phyloP scores from a whole-genome alignment of 2,329 filamentous ascomycete species.

The Colletotrichum lupini region DNA sequence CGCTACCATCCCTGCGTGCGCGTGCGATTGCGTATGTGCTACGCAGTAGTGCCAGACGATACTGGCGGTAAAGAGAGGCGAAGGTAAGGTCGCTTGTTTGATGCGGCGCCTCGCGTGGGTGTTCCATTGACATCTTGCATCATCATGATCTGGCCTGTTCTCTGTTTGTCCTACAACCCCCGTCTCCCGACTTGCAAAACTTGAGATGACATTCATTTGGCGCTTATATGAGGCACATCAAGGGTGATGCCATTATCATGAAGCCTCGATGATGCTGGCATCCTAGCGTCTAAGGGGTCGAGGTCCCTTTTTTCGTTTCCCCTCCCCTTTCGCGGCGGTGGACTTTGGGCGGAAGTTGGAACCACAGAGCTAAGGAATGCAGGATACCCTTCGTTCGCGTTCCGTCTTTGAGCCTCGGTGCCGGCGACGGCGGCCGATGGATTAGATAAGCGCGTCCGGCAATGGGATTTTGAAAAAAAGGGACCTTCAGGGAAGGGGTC shows the following conservation, averaged over 20 bases:
- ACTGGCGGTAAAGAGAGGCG: constrained; percentile 15
- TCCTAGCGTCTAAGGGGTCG: constrained; percentile 1
- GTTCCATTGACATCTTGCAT: background rate
- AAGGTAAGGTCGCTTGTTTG: constrained; percentile 15
- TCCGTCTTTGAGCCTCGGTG: constrained; percentile 1
- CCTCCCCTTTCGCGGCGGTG: background rate
- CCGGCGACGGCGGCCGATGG: constrained; percentile 10
- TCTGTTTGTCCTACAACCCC: background rate
- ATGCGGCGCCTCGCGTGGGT: background rate
- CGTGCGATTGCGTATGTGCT: background rate
- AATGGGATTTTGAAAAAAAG: background rate
- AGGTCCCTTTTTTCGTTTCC: background rate
- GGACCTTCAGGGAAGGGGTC: background rate
- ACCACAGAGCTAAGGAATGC: background rate
- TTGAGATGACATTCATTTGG: constrained; percentile 28
- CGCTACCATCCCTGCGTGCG: background rate
- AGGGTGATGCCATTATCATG: constrained; percentile 22
- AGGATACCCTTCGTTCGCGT: background rate
- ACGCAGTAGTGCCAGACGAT: background rate
- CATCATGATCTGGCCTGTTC: background rate
- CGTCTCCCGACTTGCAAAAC: background rate
- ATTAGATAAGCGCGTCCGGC: constrained; percentile 14
- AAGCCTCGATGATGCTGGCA: constrained; percentile 32
- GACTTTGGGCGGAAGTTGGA: constrained; percentile 4
- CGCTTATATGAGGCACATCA: constrained; percentile 2